Conservation (phyloP, 2,329 filamentous ascomycete species). For the Cladophialophora psammophila region DNA sequence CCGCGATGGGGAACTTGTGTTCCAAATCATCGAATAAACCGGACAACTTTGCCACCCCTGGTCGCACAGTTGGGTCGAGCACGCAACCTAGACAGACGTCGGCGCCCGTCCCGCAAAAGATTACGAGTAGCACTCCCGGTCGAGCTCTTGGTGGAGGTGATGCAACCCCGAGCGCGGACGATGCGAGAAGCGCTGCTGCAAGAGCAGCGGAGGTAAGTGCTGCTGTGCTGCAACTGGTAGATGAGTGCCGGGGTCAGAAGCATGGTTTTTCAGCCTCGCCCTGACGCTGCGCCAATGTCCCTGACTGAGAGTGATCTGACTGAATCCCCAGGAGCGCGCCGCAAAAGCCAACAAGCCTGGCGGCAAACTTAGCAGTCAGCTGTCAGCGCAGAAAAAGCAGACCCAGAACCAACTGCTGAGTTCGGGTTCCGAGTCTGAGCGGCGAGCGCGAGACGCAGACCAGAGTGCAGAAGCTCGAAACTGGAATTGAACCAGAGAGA, state of each 20-base stretch:
- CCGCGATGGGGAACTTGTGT: slow-evolving; percentile 87
- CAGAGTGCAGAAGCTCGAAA: slow-evolving; percentile 29
- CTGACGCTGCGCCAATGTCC: neutral
- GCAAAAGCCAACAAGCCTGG: slow-evolving; percentile 61
- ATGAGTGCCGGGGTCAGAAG: neutral
- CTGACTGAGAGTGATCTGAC: slow-evolving; percentile 1
- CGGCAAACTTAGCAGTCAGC: slow-evolving; percentile 73
- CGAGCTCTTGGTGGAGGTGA: slow-evolving; percentile 69
- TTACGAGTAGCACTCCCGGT: slow-evolving; percentile 55
- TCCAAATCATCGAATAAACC: slow-evolving; percentile 69
- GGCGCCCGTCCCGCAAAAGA: slow-evolving; percentile 57
- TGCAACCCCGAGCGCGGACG: slow-evolving; percentile 49
- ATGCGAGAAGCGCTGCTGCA: slow-evolving; percentile 76
- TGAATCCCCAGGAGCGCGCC: slow-evolving; percentile 67
- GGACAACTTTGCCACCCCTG: slow-evolving; percentile 74
- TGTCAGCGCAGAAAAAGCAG: slow-evolving; percentile 78
- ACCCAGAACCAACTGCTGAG: slow-evolving; percentile 73
- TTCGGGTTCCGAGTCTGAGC: slow-evolving; percentile 71
- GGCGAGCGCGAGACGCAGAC: slow-evolving; percentile 72
- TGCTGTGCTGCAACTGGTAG: neutral
- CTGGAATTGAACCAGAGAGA: slow-evolving; percentile 25
- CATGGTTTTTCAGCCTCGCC: neutral
- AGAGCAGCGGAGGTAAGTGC: slow-evolving; percentile 79
- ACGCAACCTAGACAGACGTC: slow-evolving; percentile 53
- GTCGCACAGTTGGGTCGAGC: slow-evolving; percentile 72